phyloP scores from a whole-genome alignment of 108 stramenopile genomes.

The Nitzschia sp. region DNA sequence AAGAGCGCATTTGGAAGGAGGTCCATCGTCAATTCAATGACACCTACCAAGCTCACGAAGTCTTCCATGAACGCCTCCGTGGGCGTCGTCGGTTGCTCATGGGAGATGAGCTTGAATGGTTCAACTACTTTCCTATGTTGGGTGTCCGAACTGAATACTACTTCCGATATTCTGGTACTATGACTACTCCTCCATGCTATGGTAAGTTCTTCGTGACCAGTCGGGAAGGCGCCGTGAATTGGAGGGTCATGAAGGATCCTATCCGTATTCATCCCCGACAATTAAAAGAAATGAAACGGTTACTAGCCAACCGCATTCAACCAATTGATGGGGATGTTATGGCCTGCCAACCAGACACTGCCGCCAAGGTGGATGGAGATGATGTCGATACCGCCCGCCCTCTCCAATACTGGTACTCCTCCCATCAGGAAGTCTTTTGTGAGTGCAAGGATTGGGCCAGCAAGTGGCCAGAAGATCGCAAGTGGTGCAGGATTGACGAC shows the following conservation, averaged over 20 bases:
- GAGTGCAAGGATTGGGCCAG: constrained; percentile 48
- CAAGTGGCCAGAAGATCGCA: constrained; percentile 35
- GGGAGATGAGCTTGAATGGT: constrained; percentile 14
- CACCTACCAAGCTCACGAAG: constrained; percentile 22
- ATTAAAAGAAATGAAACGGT: constrained; percentile 31
- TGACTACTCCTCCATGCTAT: constrained; percentile 49
- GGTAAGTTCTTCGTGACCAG: constrained; percentile 6
- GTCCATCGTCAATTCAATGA: constrained; percentile 1
- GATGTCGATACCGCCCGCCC: constrained; percentile 36
- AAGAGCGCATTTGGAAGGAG: constrained; percentile 17
- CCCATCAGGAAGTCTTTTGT: constrained; percentile 36
- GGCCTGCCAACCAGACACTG: constrained; percentile 30
- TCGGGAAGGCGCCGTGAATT: constrained; percentile 22
- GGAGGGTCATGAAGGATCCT: constrained; percentile 44
- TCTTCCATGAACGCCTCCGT: constrained; percentile 13
- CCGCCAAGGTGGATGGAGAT: constrained; percentile 28
- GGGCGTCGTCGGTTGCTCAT: constrained; percentile 23
- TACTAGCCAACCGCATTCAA: constrained; percentile 42
- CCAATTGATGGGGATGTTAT: constrained; percentile 22
- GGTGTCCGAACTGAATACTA: constrained; percentile 40
- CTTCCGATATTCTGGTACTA: constrained; percentile 25
- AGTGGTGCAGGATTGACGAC: constrained; percentile 31
- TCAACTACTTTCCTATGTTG: constrained; percentile 40
- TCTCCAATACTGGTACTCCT: constrained; percentile 28
- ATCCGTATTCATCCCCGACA: constrained; percentile 37